Base-by-base conservation (phyloP, 352 stramenopile species). In the Globisporangium viniferum region DNA sequence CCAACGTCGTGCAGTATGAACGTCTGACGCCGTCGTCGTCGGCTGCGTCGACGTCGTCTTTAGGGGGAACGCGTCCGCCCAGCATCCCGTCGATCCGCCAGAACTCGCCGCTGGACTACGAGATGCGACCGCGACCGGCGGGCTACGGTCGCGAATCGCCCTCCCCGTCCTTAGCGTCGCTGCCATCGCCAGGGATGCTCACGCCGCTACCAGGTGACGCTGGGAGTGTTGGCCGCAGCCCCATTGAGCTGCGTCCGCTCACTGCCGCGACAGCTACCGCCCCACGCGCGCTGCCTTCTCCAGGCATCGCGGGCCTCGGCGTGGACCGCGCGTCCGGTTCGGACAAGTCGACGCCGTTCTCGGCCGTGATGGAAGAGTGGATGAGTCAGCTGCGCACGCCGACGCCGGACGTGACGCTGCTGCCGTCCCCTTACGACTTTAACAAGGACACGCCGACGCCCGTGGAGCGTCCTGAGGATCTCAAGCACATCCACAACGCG, bases 341-440 rank as follows among this genome's bases (percentile, higher is more conserved):
- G 27, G 67, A 69, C 53, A 64, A 69, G 35, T 88, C 80, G 35
- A 85, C 78, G 41, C 80, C 82, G 2, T 92, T 93, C 61, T 89
- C 82, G 0, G 67, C 69, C 0, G 81, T 93, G 31, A 93, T 93
- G 84, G 84, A 83, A 54, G 84, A 93, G 67, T 93, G 84, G 84
- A 93, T 93, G 81, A 91, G 75, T 55, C 82, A 93, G 60, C 62
- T 91, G 64, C 79, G 83, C 33, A 93, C 86, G 24, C 86, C 86
- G 20, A 94, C 86, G 49, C 86, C 86, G 0, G 84, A 94, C 35
- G 86, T 94, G 58, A 90, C 83, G 70, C 80, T 92, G 51, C 68
- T 93, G 44, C 86, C 86, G 46, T 94, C 86, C 59, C 86, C 86
- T 1, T 94, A 74, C 51, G 86, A 93, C 68, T 94, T 92, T 68